Percentiles rank a stretch among this genome's conserved stretches.
phyloP scores from a whole-genome alignment of 148 eudicot genomes.

The Cornus controversa region DNA sequence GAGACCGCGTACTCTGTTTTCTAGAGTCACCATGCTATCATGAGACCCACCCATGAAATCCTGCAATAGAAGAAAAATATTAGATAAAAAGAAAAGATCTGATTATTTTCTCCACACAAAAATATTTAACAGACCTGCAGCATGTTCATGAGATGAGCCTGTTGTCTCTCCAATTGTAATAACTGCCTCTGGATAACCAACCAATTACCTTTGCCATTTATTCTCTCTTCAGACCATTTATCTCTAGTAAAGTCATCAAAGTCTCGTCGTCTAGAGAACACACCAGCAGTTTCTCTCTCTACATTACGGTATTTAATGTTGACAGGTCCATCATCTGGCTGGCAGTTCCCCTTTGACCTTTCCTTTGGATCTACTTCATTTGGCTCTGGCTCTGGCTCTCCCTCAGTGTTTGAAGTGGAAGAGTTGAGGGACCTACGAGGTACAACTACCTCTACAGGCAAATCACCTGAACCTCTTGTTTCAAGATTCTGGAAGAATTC shows the following conservation, averaged over 20 bases:
- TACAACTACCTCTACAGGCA: constrained; percentile 88
- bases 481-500: constrained; percentile 95
- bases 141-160: constrained; percentile 94
- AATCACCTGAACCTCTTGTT: constrained; percentile 60
- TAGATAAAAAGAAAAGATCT: constrained; percentile 12
- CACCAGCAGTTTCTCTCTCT: constrained; percentile 29
- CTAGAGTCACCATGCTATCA: constrained; percentile 89
- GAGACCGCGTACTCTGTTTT: constrained; percentile 88
- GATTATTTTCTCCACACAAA: not conserved
- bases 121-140: constrained; percentile 64
- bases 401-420: constrained; percentile 44
- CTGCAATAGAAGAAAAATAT: constrained; percentile 37
- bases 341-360: constrained; percentile 25
- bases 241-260: constrained; percentile 37
- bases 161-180: constrained; percentile 87
- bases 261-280: constrained; percentile 41
- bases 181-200: constrained; percentile 90
- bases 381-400: constrained; percentile 38
- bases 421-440: constrained; percentile 64
- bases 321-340: constrained; percentile 32
- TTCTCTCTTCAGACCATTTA: constrained; percentile 40
- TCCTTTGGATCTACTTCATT: constrained; percentile 35
- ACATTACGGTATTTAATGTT: constrained; percentile 15
- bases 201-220: constrained; percentile 82
- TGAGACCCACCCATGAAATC: constrained; percentile 99